Percentiles rank a stretch among this genome's conserved stretches.
Conservation (phyloP, 2,329 filamentous ascomycete species). For the Xylariales sp. region DNA sequence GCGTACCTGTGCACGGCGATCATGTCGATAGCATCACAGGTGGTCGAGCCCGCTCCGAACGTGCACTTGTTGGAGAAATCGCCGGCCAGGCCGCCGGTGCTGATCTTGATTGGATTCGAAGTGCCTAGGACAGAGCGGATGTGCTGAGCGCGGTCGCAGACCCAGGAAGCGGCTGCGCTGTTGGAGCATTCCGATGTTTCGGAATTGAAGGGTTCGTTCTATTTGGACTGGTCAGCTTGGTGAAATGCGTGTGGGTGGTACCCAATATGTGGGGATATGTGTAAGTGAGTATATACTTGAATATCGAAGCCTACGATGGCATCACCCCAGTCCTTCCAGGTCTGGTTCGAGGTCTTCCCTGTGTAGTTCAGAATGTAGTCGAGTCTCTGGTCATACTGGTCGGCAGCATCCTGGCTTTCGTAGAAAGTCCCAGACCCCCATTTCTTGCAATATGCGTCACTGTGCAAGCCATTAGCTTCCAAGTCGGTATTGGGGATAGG, state of each 20-base stretch:
- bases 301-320: conserved; percentile 30
- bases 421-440: conserved; percentile 25
- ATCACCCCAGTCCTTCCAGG: conserved; percentile 28
- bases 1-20: conserved; percentile 25
- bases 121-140: conserved; percentile 21
- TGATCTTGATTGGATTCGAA: conserved; percentile 23
- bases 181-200: conserved; percentile 18
- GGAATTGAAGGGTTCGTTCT: conserved; percentile 28
- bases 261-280: not conserved
- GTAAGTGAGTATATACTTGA: conserved; percentile 14
- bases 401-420: conserved; percentile 22
- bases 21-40: conserved; percentile 24
- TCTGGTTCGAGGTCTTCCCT: conserved; percentile 23
- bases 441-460: conserved; percentile 15
- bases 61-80: conserved; percentile 26
- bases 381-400: conserved; percentile 25
- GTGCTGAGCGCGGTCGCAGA: conserved; percentile 26
- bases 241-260: not conserved
- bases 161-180: conserved; percentile 21
- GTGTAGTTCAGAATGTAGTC: conserved; percentile 26
- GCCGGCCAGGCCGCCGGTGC: conserved; percentile 27
- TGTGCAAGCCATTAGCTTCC: no score
- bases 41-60: conserved; percentile 21
- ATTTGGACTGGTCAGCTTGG: no score
- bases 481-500: no score